Percentiles rank a stretch among this genome's conserved stretches.
Evolutionary conservation across 2,329 filamentous ascomycete species (phyloP).

Genomic region (Fusarium pininemorale): DNA sequence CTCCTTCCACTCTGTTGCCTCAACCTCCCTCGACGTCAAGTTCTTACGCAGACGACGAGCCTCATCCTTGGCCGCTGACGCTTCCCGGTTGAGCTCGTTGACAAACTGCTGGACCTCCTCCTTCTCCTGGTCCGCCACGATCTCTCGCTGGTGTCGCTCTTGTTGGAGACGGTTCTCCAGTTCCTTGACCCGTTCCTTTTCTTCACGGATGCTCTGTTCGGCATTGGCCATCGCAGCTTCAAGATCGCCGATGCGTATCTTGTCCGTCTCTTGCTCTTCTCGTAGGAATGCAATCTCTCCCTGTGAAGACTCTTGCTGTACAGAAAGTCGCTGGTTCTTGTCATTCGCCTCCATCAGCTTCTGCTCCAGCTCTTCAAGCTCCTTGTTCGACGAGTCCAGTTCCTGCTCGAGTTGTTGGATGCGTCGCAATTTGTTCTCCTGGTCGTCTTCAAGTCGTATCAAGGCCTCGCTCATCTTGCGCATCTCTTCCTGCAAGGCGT

Average conservation of each 20-base stretch:
- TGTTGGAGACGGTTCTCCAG: conserved; percentile 78
- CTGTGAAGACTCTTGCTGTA: conserved; percentile 92
- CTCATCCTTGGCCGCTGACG: conserved; percentile 85
- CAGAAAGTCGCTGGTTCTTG: conserved; percentile 86
- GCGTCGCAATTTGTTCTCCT: conserved; percentile 78
- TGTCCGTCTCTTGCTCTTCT: conserved; percentile 96
- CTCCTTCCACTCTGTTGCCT: conserved; percentile 91
- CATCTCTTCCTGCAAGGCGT: conserved; percentile 93
- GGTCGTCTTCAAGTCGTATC: conserved; percentile 88
- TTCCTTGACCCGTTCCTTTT: conserved; percentile 79
- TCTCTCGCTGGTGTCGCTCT: conserved; percentile 86
- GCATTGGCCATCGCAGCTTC: conserved; percentile 82
- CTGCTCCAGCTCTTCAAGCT: conserved; percentile 86
- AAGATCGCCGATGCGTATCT: conserved; percentile 95
- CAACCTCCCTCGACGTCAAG: conserved; percentile 83
- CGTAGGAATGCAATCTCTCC: conserved; percentile 93
- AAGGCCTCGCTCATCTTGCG: conserved; percentile 88
- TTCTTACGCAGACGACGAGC: conserved; percentile 82
- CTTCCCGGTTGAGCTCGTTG: conserved; percentile 90
- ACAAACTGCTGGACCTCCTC: conserved; percentile 94
- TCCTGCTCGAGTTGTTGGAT: conserved; percentile 87
- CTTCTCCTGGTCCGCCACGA: conserved; percentile 88
- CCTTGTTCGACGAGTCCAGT: conserved; percentile 82
- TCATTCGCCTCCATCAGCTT: conserved; percentile 85
- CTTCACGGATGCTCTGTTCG: conserved; percentile 83